phyloP scores from a whole-genome alignment of 345 rosid species.

The Lepidium aucheri region DNA sequence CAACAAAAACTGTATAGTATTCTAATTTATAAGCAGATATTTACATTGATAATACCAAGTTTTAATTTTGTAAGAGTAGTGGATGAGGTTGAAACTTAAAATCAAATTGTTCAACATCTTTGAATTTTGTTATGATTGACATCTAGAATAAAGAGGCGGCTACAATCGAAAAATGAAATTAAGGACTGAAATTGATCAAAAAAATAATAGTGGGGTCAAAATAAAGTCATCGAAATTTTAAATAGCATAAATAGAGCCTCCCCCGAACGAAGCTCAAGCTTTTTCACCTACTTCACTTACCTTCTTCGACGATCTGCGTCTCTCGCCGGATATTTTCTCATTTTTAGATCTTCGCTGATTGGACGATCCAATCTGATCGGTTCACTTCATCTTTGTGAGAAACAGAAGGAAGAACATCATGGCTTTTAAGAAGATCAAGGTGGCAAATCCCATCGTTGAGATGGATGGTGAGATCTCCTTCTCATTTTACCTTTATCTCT shows the following conservation, averaged over 20 bases:
- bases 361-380: background rate
- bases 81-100: background rate
- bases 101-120: background rate
- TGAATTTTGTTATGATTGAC: background rate
- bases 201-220: background rate
- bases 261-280: background rate
- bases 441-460: conserved; percentile 88
- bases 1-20: no score
- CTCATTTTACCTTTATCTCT: background rate
- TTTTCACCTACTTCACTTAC: conserved; percentile 15
- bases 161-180: background rate
- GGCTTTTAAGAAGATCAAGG: conserved; percentile 90
- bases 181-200: background rate
- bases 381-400: background rate
- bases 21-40: no score
- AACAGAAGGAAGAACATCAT: conserved; percentile 14
- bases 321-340: background rate
- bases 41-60: no score
- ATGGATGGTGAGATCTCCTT: conserved; percentile 73
- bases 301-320: background rate
- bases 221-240: background rate
- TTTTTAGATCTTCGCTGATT: background rate
- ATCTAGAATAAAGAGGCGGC: background rate
- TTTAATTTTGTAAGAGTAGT: background rate
- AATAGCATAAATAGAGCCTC: conserved; percentile 13